Percentiles rank a stretch among this genome's conserved stretches.
Conservation (phyloP, 371 early-diverging fungal species). For the Mycotypha africana region DNA sequence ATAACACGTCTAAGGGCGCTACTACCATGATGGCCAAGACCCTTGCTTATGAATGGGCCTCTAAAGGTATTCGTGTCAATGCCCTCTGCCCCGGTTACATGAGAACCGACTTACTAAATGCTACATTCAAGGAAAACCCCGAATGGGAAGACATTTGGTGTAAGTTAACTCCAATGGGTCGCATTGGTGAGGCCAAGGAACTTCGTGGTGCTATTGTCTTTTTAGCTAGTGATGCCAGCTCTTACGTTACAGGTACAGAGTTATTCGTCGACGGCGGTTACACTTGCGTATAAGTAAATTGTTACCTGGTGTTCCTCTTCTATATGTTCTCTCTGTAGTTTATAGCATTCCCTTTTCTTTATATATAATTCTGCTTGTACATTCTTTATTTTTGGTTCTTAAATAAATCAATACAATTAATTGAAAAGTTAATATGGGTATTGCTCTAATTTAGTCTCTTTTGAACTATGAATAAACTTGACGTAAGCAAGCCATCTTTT, state of each 20-base stretch:
- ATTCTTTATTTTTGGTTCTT: too few species aligned
- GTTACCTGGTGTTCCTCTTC: too few species aligned
- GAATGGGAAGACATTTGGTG: constrained; percentile 29
- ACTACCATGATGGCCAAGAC: constrained; percentile 51
- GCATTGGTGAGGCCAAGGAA: constrained; percentile 58
- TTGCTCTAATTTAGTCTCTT: too few species aligned
- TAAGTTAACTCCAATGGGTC: constrained; percentile 36
- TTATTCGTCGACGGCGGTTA: constrained; percentile 49
- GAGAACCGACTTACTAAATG: constrained; percentile 41
- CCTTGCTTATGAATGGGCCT: constrained; percentile 43
- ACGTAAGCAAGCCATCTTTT: too few species aligned
- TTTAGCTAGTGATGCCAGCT: constrained; percentile 62
- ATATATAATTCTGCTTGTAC: too few species aligned
- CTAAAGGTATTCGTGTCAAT: constrained; percentile 41
- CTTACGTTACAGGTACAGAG: constrained; percentile 53
- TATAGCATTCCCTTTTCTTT: too few species aligned
- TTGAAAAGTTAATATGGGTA: too few species aligned
- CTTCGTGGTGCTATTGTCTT: constrained; percentile 68
- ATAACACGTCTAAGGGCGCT: constrained; percentile 62
- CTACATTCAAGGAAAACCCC: constrained; percentile 21
- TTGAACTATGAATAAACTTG: too few species aligned
- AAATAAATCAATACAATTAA: too few species aligned
- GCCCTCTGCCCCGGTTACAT: constrained; percentile 43
- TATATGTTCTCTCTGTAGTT: too few species aligned
- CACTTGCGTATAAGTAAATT: constrained; percentile 21